Evolutionary conservation across 306 rosid species (phyloP), one percentile per base, ranked within the genome.

Genomic region (Vigna radiata): DNA sequence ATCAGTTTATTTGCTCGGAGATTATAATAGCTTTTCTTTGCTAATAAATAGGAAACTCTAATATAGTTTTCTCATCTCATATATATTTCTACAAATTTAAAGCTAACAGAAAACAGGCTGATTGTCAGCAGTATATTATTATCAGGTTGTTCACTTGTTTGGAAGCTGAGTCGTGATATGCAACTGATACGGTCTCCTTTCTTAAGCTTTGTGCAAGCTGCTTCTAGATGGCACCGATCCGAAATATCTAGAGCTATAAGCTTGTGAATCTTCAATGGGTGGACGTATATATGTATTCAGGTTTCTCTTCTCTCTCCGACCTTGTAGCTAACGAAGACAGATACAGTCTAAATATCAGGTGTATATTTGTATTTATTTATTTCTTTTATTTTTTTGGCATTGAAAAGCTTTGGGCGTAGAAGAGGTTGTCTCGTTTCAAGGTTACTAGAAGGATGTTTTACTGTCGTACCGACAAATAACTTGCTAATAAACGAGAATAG

Each of bases 271-370:
- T 60, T 70, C 33, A 36, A 39, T 58, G 53, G 61, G 18, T 68
- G 61, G 12, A 70, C 44, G 29, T 41, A 41, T 41, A 9, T 41
- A 4, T 29, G 33, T 29, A 69, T 78, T 19, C 58, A 25, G 27
- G 43, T 7, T 54, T 79, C 67, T 37, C 49, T 55, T 78, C 59
- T 73, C 56, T 65, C 49, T 69, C 44, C 52, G 43, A 29, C 31
- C n/a, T 44, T 44, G 61, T 69, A 46, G 27, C 62, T 21, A 59
- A 47, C 70, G 33, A 15, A 25, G 66, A 72, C 41, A 41, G 49
- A 73, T 13, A 13, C 37, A 62, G 25, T 50, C 71, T n/a, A 17
- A 73, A 48, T 46, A 29, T 29, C 58, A 44, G 46, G 17, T 58
- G 36, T 25, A 21, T 23, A 8, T 72, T 72, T 41, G 9, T 8